Conservation (phyloP, 106 monocot species). For the Posidonia australis region DNA sequence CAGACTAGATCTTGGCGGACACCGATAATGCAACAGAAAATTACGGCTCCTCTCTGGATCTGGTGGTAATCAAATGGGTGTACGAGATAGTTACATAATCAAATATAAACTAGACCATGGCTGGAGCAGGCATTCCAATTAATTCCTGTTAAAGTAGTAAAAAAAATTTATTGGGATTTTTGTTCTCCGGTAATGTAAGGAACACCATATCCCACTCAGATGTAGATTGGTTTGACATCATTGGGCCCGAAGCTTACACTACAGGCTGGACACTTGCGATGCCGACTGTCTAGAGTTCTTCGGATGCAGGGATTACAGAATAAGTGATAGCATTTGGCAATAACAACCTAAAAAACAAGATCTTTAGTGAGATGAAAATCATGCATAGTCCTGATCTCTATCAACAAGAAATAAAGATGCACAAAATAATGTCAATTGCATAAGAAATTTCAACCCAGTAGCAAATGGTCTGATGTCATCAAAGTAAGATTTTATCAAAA, state of each 20-base stretch:
- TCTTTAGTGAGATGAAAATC: background rate
- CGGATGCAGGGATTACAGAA: conserved; percentile 73
- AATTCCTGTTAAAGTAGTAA: background rate
- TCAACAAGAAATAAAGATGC: background rate
- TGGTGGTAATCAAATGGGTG: too few relatives aligned
- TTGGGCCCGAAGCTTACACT: conserved; percentile 55
- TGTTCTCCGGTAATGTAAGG: background rate
- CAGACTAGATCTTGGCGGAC: too few relatives aligned
- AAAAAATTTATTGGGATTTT: background rate
- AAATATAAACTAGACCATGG: too few relatives aligned
- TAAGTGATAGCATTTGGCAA: conserved; percentile 91
- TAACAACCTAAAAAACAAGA: conserved; percentile 58
- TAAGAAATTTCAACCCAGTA: too few relatives aligned
- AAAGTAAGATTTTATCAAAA: too few relatives aligned
- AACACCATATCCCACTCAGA: conserved; percentile 19
- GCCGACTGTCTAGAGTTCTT: conserved; percentile 52
- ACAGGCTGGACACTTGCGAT: conserved; percentile 81
- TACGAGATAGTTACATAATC: too few relatives aligned
- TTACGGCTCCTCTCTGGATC: too few relatives aligned
- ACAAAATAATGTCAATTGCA: too few relatives aligned
- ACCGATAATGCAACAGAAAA: too few relatives aligned
- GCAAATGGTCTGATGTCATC: too few relatives aligned
- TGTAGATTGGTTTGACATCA: conserved; percentile 92
- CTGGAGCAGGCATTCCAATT: background rate
- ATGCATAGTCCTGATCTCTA: background rate